A percentile compares a stretch with the other conserved stretches of the same genome.
Conservation (phyloP, 2,329 filamentous ascomycete species). For the Claviceps spartinae region DNA sequence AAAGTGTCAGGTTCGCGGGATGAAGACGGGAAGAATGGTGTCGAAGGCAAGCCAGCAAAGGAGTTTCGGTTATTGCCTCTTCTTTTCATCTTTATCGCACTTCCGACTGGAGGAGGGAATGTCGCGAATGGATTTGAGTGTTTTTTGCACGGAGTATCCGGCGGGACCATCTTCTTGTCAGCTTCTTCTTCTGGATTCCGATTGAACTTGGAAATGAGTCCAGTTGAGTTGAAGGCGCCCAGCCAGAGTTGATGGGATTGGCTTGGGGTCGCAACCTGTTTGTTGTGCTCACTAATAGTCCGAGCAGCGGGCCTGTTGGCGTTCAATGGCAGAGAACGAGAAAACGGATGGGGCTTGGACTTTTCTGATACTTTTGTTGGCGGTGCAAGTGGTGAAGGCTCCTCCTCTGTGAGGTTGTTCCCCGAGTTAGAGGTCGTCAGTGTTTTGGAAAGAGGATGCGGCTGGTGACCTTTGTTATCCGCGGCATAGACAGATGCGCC, state of each 20-base stretch:
- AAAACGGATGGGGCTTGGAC: constrained; percentile 22
- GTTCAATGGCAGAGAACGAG: constrained; percentile 25
- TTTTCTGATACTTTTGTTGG: constrained; percentile 14
- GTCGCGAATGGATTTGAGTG: constrained; percentile 56
- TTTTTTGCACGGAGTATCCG: constrained; percentile 94
- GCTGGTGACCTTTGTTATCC: constrained; percentile 34
- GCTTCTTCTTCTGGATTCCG: constrained; percentile 58
- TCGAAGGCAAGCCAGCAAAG: constrained; percentile 60
- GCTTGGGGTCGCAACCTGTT: constrained; percentile 31
- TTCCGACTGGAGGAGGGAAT: constrained; percentile 45
- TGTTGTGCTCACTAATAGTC: constrained; percentile 16
- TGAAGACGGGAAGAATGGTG: constrained; percentile 58
- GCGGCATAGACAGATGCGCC: constrained; percentile 40
- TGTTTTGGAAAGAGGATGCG: constrained; percentile 76
- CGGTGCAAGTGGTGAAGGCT: constrained; percentile 31
- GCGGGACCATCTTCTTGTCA: constrained; percentile 55
- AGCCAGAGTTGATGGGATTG: constrained; percentile 49
- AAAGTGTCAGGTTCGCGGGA: constrained; percentile 32
- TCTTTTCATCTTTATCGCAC: constrained; percentile 45
- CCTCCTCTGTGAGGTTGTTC: constrained; percentile 66
- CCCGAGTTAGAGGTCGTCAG: constrained; percentile 77
- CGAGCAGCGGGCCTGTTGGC: constrained; percentile 22
- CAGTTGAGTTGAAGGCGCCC: constrained; percentile 85
- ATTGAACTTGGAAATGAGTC: constrained; percentile 88
- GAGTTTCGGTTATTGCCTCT: constrained; percentile 47